These are phyloP conservation scores for Phycomyces nitens DNA, from an alignment of 192 early-diverging fungal genomes.

Conservation along the genomic window DNA sequence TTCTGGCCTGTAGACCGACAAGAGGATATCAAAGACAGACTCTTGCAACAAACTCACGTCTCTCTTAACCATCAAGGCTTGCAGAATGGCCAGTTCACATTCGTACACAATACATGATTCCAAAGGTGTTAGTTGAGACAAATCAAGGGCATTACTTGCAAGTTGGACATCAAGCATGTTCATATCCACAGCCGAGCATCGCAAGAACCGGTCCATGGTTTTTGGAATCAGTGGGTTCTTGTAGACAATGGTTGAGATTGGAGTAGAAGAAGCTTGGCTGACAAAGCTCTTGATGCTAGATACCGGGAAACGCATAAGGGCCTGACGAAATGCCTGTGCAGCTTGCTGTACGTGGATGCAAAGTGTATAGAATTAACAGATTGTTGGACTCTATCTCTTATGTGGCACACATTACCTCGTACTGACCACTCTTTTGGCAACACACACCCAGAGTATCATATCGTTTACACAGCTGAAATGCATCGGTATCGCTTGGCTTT, in stretches of 20 bases:
- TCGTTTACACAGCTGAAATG: slow-evolving; percentile 39
- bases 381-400: neutral
- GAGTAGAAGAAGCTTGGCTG: neutral
- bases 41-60: slow-evolving; percentile 19
- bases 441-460: slow-evolving; percentile 44
- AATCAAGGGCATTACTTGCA: slow-evolving; percentile 14
- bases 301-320: slow-evolving; percentile 18
- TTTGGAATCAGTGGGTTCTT: slow-evolving; percentile 22
- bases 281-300: slow-evolving; percentile 20
- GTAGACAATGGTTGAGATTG: slow-evolving; percentile 9
- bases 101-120: slow-evolving; percentile 23
- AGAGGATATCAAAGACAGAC: slow-evolving; percentile 27
- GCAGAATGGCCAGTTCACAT: slow-evolving; percentile 27
- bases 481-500: slow-evolving; percentile 19
- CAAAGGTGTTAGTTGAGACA: neutral
- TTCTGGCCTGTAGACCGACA: slow-evolving; percentile 22
- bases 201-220: slow-evolving; percentile 28
- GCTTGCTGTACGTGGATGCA: slow-evolving; percentile 15
- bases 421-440: slow-evolving; percentile 25
- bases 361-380: neutral
- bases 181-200: slow-evolving; percentile 16
- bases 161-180: neutral
- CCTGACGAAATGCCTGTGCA: slow-evolving; percentile 9
- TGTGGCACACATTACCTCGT: slow-evolving; percentile 30
- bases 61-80: slow-evolving; percentile 2